Conservation (phyloP, 306 rosid species). For the Delonix regia region DNA sequence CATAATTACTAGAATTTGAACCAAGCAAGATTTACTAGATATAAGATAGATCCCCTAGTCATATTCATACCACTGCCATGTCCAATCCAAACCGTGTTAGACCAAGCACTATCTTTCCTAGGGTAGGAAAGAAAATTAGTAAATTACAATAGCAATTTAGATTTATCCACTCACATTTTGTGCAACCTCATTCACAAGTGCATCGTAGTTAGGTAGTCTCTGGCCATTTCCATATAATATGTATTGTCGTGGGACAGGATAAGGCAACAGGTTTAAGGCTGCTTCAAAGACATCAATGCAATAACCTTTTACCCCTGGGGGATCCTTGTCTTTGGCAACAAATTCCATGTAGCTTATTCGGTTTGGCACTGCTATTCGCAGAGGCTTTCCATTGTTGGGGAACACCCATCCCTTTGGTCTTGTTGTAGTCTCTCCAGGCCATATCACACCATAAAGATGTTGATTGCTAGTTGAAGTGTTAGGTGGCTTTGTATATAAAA, state of each 20-base stretch:
- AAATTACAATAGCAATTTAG: constrained; percentile 1
- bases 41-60: constrained; percentile 6
- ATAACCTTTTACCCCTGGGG: constrained; percentile 75
- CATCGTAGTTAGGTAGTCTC: constrained; percentile 57
- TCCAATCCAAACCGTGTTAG: constrained; percentile 9
- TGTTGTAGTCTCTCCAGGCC: constrained; percentile 74
- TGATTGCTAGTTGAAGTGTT: constrained; percentile 46
- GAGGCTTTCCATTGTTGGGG: constrained; percentile 84
- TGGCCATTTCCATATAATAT: constrained; percentile 69
- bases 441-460: constrained; percentile 57
- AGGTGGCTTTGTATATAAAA: constrained; percentile 41
- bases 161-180: constrained; percentile 68
- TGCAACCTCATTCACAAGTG: constrained; percentile 58
- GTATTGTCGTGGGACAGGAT: constrained; percentile 71
- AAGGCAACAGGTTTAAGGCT: constrained; percentile 75
- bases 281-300: constrained; percentile 86
- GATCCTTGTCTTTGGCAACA: constrained; percentile 62
- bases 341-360: constrained; percentile 67
- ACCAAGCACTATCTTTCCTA: background rate
- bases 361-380: constrained; percentile 79
- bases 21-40: background rate
- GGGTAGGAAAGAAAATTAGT: background rate
- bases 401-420: constrained; percentile 89
- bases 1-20: constrained; percentile 30
- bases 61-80: constrained; percentile 14